Evolutionary conservation across 768 basidiomycete species (phyloP), one percentile per base, ranked within the genome.

Genomic region (Mycena crocata): DNA sequence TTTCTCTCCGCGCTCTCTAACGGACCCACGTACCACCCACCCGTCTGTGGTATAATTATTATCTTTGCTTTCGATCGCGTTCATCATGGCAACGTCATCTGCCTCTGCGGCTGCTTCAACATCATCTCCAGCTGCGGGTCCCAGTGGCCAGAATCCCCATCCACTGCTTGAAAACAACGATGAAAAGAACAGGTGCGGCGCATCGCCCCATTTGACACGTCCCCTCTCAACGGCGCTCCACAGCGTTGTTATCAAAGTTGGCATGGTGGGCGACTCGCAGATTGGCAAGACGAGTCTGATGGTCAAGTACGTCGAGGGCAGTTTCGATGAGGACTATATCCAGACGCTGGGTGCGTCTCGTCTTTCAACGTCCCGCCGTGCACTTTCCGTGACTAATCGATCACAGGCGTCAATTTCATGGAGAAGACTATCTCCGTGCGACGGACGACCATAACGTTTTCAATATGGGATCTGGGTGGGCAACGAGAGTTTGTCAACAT

Each of bases 271-370:
- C 54, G 97, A 99, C 84, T 96, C 95, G 75, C 97, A 98, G 84
- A 98, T 99, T 76, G 96, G 97, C 72, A 98, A 99, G 87, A 99
- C 97, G 70, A 95, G 94, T 81, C 85, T 99, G 78, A 99, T 99
- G 97, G 96, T 99, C 80, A 98, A 98, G 83, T 99, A 99, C 76
- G 96, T 98, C 66, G 97, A 99, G 83, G 97, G 97, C 57, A 95
- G 93, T 81, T 98, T 97, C 80, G 96, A 98, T 81, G 96, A 97
- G 84, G 97, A 98, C 80, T 99, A 99, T 83, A 98, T 99, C 78
- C 97, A 98, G 88, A 98, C 97, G 82, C 91, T 99, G 82, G 97
- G 95, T 92, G 75, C 62, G 90, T 82, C 30, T 23, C 39, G 9
- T 46, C 35, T 35, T 59, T 55, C n/a, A n/a, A n/a, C n/a, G n/a